These are phyloP conservation scores for Hericium erinaceus DNA, from an alignment of 768 basidiomycete genomes.

Conservation along the genomic window DNA sequence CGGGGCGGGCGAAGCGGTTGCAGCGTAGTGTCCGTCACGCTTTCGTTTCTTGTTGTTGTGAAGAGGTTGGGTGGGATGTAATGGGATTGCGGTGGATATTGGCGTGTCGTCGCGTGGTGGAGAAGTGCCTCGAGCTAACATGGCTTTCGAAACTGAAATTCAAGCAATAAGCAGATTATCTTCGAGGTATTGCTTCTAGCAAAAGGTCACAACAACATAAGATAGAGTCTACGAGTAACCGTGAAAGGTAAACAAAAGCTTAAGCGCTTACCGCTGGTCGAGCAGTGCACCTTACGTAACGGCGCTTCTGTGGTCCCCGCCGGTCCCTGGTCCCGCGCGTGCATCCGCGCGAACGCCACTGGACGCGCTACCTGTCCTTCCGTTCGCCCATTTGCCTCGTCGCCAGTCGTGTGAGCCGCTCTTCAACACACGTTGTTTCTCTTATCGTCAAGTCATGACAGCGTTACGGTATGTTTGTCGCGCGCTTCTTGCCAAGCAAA, in stretches of 20 bases:
- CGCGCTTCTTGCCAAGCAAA: neutral
- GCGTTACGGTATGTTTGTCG: constrained; percentile 25
- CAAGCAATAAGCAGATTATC: too few species aligned
- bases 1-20: neutral
- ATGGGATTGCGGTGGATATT: neutral
- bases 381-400: neutral
- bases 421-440: too few species aligned
- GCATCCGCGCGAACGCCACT: neutral
- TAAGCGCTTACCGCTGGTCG: too few species aligned
- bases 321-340: neutral
- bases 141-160: neutral
- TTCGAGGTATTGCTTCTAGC: too few species aligned
- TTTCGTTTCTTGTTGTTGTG: neutral
- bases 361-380: neutral
- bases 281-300: too few species aligned
- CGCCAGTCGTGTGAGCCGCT: too few species aligned
- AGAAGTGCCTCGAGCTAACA: constrained; percentile 3
- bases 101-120: constrained; percentile 21
- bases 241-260: too few species aligned
- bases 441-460: constrained; percentile 22
- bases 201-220: too few species aligned
- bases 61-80: neutral
- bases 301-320: neutral
- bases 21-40: neutral
- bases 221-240: too few species aligned